Evolutionary conservation across 2,329 filamentous ascomycete genomes (phyloP), one percentile per base, ranked within the genome.

Genomic region (Aspergillus alliaceus): DNA sequence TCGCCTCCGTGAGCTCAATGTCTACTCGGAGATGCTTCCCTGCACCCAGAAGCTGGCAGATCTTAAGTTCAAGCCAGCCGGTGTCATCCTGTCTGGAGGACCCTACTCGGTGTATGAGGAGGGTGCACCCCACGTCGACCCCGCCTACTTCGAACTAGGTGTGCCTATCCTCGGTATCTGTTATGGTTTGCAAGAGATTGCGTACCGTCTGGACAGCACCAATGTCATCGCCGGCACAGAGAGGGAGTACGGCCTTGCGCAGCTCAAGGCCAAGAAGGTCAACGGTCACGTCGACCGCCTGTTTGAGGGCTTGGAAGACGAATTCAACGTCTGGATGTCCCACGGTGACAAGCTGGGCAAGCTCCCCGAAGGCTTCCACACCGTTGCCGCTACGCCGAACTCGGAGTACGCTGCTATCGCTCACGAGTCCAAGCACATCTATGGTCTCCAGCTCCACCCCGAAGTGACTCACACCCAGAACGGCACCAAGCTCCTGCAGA

Each of bases 11-110:
- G 86, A 89, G 66, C 83, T 96, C 75, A 89, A 88, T 78, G 84
- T 96, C 73, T 96, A 90, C 80, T 86, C 86, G 60, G 92, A 96
- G 79, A 89, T 96, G 87, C 85, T 96, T 42, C 90, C 90, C 22
- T 96, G 92, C 56, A 96, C 89, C 46, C 87, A 89, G 68, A 93
- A 93, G 80, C 76, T 96, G 22, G 79, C 84, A 6, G 90, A 95
- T 55, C 82, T 96, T 32, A 72, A 81, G 47, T 96, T 84, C 81
- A 91, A 86, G 71, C 93, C 93, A 20, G 90, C 89, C 71, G 93
- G 93, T 65, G 86, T 98, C 62, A 66, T 67, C 32, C 61, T 67
- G 24, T 67, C 65, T 32, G 65, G 65, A 35, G 87, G 88, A 39
- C 85, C 85, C 14, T 88, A 85, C 74, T 93, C 89, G 2, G 93